Evolutionary conservation across 2,329 filamentous ascomycete species (phyloP).

Genomic region (Myriosclerotinia scirpicola): DNA sequence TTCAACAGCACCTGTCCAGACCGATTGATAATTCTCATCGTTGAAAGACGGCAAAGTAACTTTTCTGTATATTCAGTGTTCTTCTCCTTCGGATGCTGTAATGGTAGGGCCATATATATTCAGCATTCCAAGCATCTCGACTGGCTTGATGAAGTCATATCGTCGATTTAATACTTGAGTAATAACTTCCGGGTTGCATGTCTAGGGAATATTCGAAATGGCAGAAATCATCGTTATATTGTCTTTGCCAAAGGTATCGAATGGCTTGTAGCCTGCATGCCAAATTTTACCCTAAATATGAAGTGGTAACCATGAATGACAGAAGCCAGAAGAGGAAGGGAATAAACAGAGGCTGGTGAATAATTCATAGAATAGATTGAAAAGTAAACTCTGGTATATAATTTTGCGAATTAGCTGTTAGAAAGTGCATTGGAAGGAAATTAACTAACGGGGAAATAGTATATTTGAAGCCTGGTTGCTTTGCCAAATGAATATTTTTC

Average conservation of each 20-base stretch:
- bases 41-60: constrained; percentile 17
- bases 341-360: constrained; percentile 13
- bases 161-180: constrained; percentile 13
- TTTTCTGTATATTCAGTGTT: constrained; percentile 7
- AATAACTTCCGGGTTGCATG: constrained; percentile 14
- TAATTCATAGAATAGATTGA: constrained; percentile 18
- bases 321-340: constrained; percentile 8
- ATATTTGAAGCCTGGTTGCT: constrained; percentile 15
- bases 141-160: constrained; percentile 7
- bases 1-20: constrained; percentile 1
- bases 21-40: constrained; percentile 8
- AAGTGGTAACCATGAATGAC: neutral
- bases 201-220: constrained; percentile 5
- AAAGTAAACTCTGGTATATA: constrained; percentile 3
- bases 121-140: constrained; percentile 12
- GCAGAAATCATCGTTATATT: constrained; percentile 13
- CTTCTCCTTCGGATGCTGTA: constrained; percentile 12
- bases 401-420: neutral
- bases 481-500: neutral
- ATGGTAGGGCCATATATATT: constrained; percentile 16
- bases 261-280: constrained; percentile 16
- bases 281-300: neutral
- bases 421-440: neutral
- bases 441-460: constrained; percentile 1
- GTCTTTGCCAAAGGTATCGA: neutral